Evolutionary conservation across 1,284 basidiomycete species (phyloP), one percentile per base, ranked within the genome.

Genomic region (Neonothopanus nambi): DNA sequence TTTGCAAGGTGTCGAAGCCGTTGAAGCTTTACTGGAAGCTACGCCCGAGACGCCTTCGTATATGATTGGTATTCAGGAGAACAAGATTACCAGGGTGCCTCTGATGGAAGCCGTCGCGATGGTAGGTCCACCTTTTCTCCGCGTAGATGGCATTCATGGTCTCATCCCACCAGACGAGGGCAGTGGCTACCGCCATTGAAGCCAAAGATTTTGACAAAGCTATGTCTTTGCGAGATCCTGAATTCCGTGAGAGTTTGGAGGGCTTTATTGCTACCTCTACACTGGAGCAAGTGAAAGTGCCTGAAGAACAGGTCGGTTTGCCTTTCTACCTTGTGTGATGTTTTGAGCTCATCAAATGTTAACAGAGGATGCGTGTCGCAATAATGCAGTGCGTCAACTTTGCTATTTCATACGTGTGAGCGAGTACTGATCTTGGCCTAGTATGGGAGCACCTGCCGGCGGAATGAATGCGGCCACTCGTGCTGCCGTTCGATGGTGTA

Each of bases 381-480:
- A 93, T 98, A 65, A 89, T 98, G 73, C 94, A 98, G 93, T 94
- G 72, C 74, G 90, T 73, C 23, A 21, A 9, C 9, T 3, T 13
- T 33, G 2, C 2, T 9, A 12, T 17, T 33, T 11, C 9, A 13
- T 24, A 35, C 41, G 47, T 33, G 40, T 49, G 52, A 28, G 12
- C 18, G 51, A 41, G 36, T 46, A 26, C 30, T 49, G 58, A 36
- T 56, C 21, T 17, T 47, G 42, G 52, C 46, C 48, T 52, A 95
- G 92, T 65, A 87, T 96, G 65, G 96, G 96, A 57, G 97, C 97
- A 1, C 96, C 97, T 3, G 95, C 96, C 3, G 95, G 96, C 53
- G 96, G 97, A 11, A 98, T 99, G 93, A 98, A 99, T 67, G 95
- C 95, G 1, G 96, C 96, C 0, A 98, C 95, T 0, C 88, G 96